phyloP scores from a whole-genome alignment of 2,329 filamentous ascomycete species.

The Curvularia lunata region DNA sequence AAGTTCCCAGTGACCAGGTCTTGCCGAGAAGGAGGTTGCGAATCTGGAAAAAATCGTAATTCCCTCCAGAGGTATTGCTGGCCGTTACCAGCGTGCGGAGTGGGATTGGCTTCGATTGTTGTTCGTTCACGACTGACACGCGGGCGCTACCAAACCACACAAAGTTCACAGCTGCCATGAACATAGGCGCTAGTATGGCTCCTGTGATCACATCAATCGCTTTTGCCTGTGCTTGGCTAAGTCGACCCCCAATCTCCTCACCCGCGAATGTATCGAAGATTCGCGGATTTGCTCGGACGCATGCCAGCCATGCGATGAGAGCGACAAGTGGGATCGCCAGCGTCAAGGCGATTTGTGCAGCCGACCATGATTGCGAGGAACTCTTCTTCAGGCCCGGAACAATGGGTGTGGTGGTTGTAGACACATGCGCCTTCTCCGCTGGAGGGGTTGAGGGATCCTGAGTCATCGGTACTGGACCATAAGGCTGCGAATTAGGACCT shows the following conservation, averaged over 20 bases:
- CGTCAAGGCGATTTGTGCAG: not conserved
- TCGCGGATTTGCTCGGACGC: conserved; percentile 3
- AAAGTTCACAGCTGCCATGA: conserved; percentile 19
- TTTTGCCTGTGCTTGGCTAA: conserved; percentile 24
- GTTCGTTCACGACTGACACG: conserved; percentile 22
- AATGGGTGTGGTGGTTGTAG: not conserved
- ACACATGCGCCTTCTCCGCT: not conserved
- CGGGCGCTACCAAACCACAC: conserved; percentile 24
- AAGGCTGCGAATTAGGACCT: not conserved
- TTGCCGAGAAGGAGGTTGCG: conserved; percentile 8
- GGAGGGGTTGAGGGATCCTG: not conserved
- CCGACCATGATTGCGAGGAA: conserved; percentile 6
- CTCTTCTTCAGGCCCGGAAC: not conserved
- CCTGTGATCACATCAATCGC: conserved; percentile 23
- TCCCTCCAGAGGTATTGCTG: conserved; percentile 12
- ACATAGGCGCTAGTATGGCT: conserved; percentile 19
- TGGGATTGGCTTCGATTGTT: conserved; percentile 8
- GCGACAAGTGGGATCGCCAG: conserved; percentile 5
- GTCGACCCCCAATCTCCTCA: conserved; percentile 19
- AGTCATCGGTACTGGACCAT: conserved; percentile 1
- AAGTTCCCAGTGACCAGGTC: conserved; percentile 9
- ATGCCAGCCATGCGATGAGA: conserved; percentile 5
- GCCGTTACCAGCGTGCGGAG: conserved; percentile 11
- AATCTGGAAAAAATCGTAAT: conserved; percentile 16
- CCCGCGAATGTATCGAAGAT: conserved; percentile 14